Evolutionary conservation across 495 filamentous ascomycete species (phyloP).

Genomic region (Penicillium riverlandense): DNA sequence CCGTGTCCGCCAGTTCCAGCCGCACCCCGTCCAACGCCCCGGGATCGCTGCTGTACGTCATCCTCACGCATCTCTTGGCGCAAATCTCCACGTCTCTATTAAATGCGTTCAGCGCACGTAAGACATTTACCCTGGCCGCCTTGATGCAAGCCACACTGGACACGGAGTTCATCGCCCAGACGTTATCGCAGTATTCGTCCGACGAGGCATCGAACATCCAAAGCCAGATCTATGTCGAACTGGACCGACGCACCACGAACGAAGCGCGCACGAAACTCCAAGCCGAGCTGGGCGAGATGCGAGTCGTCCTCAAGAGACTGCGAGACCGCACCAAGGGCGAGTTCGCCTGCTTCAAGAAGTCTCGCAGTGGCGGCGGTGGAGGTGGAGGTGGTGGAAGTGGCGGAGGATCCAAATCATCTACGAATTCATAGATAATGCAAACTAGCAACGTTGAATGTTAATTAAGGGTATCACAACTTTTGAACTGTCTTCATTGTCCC

Average conservation of each 20-base stretch:
- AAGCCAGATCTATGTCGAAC: constrained; percentile 78
- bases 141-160: constrained; percentile 97
- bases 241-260: constrained; percentile 81
- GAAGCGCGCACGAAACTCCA: constrained; percentile 73
- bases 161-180: constrained; percentile 94
- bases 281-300: constrained; percentile 82
- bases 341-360: constrained; percentile 72
- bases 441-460: too few relatives aligned
- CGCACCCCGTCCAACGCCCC: constrained; percentile 39
- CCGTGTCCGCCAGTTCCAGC: constrained; percentile 18
- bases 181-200: constrained; percentile 77
- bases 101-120: constrained; percentile 58
- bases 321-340: constrained; percentile 77
- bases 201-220: constrained; percentile 73
- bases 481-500: constrained; percentile 18
- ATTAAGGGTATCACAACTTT: constrained; percentile 15
- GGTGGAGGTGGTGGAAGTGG: constrained; percentile 6
- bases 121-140: constrained; percentile 63
- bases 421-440: not conserved
- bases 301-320: constrained; percentile 71
- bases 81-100: constrained; percentile 65
- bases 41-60: constrained; percentile 53
- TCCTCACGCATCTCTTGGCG: constrained; percentile 77
- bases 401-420: constrained; percentile 12
- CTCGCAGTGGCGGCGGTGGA: constrained; percentile 17